Base-by-base conservation (phyloP, 257 asterid species). In the Plantago major region DNA sequence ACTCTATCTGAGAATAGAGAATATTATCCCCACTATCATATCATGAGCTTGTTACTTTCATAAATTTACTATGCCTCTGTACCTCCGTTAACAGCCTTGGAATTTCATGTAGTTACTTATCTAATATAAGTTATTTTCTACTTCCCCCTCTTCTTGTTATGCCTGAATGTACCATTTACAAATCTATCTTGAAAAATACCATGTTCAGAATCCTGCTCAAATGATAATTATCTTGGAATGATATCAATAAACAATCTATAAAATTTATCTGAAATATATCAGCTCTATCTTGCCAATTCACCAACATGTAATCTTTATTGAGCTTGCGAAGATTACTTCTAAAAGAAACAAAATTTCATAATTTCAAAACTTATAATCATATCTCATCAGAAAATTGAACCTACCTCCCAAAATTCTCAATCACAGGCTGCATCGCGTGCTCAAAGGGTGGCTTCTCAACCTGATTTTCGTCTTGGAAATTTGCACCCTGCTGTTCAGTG, bases 381-480 rank as follows among this genome's bases (percentile, higher is more conserved):
- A 60, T 59, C 64, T 48, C 64, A 63, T 46, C 55, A 53, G 69
- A 79, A 81, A 81, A 78, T 78, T 81, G 73, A 82, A 82, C 74
- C 69, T 60, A 28, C 87, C 81, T 77, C 77, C 26, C 76, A 73
- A 85, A 88, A 85, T 83, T 85, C 79, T 85, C 89, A 51, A 88
- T 76, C 86, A 88, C 98, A 91, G 98, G 95, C 96, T 62, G 98
- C 98, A 10, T 63, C 92, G 58, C 88, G 96, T 65, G 96, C 95
- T 49, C 73, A 74, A 43, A 78, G 98, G 64, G 88, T 84, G 60
- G 95, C 94, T 66, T 69, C 90, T 46, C 82, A 77, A 77, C 81
- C 90, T 13, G 94, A 82, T n/a, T 91, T 91, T 66, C 79, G 88
- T 67, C 89, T 91, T 47, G 97, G 96, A 58, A 82, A 74, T 63